Base-by-base conservation (phyloP, 257 asterid species). In the Buddleja alternifolia region DNA sequence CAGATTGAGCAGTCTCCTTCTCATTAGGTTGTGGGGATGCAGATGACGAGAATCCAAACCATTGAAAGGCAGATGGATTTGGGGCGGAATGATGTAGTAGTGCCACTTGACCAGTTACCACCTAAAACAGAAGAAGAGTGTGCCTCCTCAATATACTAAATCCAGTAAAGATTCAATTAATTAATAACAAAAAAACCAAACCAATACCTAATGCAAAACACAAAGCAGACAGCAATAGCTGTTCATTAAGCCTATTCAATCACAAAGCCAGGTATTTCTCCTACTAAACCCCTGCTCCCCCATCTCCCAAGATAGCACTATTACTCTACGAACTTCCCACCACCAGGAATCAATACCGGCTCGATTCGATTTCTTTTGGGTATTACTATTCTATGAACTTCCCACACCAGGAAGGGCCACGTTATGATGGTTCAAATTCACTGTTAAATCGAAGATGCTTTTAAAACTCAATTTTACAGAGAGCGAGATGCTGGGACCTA, bases 31-130 rank as follows among this genome's bases (percentile, higher is more conserved):
- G 83, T 14, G 85, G 76, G 11, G 93, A 72, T 64, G 93, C 85
- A 69, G 93, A 82, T 44, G 95, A 83, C 2, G 93, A 87, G 72
- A 87, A 70, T 34, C 86, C 73, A 71, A 77, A 81, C 64, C 81
- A 46, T 52, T 84, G 89, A 41, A 80, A 63, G 16, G 80, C 8
- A 71, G 81, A 70, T 47, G 77, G 69, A 47, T 44, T 71, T 46
- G 64, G 73, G 48, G 79, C 42, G 23, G 86, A 77, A 52, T 70
- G 75, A 59, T 73, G 80, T 39, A 70, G 66, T 63, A 71, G 70
- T 15, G 86, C 61, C 40, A 76, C 76, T 60, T 77, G 78, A 54
- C 75, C 72, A 52, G 75, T 32, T 67, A 48, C 72, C 60, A 60
- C 83, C 92, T 82, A 67, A 19, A 76, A 77, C 17, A 40, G 51